phyloP scores from a whole-genome alignment of 306 rosid genomes.

The Vigna reflexopilosa region DNA sequence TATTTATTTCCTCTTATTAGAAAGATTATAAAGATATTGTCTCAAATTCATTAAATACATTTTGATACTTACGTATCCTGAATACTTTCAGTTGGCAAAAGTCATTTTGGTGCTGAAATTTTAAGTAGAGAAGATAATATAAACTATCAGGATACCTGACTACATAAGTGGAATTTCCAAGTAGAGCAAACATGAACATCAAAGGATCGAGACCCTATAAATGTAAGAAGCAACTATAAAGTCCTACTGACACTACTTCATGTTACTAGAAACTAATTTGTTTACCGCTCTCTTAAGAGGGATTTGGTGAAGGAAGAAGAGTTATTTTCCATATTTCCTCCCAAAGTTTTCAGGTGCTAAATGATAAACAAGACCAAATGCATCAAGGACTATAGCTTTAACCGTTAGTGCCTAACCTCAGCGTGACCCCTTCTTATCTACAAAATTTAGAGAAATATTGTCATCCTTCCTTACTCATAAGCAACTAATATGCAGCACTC shows the following conservation, averaged over 20 bases:
- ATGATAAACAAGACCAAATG: slow-evolving; percentile 19
- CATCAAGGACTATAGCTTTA: slow-evolving; percentile 18
- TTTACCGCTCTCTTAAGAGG: slow-evolving; percentile 23
- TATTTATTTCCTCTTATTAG: too few relatives aligned
- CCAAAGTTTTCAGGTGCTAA: slow-evolving; percentile 19
- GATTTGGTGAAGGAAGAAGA: slow-evolving; percentile 32
- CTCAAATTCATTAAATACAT: slow-evolving; percentile 8
- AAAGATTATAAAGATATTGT: too few relatives aligned
- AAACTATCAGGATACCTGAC: slow-evolving; percentile 58
- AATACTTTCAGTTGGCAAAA: slow-evolving; percentile 18
- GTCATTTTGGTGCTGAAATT: slow-evolving; percentile 28
- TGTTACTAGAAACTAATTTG: slow-evolving; percentile 27
- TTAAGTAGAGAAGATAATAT: slow-evolving; percentile 21
- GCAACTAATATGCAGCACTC: slow-evolving; percentile 16
- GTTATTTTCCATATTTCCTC: slow-evolving; percentile 20
- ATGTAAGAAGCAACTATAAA: slow-evolving; percentile 38
- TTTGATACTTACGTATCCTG: slow-evolving; percentile 21
- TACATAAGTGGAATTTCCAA: slow-evolving; percentile 79
- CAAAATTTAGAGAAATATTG: slow-evolving; percentile 46
- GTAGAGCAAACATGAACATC: slow-evolving; percentile 85
- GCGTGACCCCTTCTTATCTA: slow-evolving; percentile 80
- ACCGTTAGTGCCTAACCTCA: slow-evolving; percentile 61
- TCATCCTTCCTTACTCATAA: neutral
- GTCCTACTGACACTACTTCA: slow-evolving; percentile 13
- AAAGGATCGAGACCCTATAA: slow-evolving; percentile 91